phyloP scores from a whole-genome alignment of 225 moss, liverwort and hornwort species.

The Marchantia paleacea region DNA sequence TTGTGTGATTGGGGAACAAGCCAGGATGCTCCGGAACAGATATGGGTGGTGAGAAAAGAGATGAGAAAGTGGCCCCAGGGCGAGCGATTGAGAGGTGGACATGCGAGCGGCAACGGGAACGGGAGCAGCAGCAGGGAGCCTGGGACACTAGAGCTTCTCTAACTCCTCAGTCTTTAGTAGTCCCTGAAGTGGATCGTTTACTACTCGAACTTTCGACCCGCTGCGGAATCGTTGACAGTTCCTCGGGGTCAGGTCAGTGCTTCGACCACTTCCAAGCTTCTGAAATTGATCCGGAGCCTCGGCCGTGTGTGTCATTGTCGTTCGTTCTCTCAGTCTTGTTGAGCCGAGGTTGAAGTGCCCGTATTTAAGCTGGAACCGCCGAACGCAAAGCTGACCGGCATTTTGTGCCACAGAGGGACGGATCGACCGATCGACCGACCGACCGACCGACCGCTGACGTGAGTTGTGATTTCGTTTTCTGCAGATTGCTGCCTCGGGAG shows the following conservation, averaged over 20 bases:
- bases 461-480: neutral
- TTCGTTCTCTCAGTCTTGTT: neutral
- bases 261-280: neutral
- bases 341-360: neutral
- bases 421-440: too few species aligned
- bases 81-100: constrained; percentile 9
- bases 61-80: constrained; percentile 4
- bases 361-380: neutral
- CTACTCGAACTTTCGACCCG: neutral
- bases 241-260: neutral
- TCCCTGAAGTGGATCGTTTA: neutral
- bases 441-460: neutral
- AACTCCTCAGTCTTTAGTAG: neutral
- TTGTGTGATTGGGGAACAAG: neutral
- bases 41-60: constrained; percentile 22
- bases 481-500: constrained; percentile 2
- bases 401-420: neutral
- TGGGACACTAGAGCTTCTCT: neutral
- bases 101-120: neutral
- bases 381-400: neutral
- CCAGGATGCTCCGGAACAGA: neutral
- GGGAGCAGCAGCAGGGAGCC: neutral
- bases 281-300: neutral
- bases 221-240: neutral
- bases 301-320: neutral